Base-by-base conservation (phyloP, 768 basidiomycete genomes). In the Mycena olivaceomarginata region DNA sequence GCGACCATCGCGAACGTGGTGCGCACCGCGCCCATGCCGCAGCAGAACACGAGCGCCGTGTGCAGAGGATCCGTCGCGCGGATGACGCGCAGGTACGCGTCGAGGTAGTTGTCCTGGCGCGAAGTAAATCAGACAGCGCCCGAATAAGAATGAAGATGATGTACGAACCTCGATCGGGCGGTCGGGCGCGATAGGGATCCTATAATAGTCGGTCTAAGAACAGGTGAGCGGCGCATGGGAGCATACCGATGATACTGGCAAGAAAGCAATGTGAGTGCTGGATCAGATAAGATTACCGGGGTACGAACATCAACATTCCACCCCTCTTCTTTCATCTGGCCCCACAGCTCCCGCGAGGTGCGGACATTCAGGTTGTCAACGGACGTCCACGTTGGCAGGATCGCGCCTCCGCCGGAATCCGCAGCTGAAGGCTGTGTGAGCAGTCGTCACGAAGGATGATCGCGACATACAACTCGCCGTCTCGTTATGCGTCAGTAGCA, bases 1-100 rank as follows among this genome's bases (percentile, higher is more conserved):
- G 97, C 96, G n/a, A 94, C 92, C 98, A 99, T 99, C 4, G 96
- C 97, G 82, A 98, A 99, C 0, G 98, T 99, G 3, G 97, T 98
- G 22, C 98, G 91, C 1, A 99, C 98, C 3, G 96, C 97, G 60
- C 98, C 98, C 93, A 98, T 97, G 43, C 98, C 98, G 83, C 98
- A 99, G 65, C 95, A 97, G 84, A 99, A 99, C 5, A 99, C 95
- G 22, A 99, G 88, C 0, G 95, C 93, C 0, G 97, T 97, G 20
- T 88, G 88, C 5, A 94, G 86, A 2, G 98, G 98, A 80, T 98
- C 96, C 0, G 94, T 92, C 51, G 90, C 85, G 77, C 93, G 92
- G 74, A 99, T 94, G 45, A 98, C 93, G 4, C 89, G 90, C 22
- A 98, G 88, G 83, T 99, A 99, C 0, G 96, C 95, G 84, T 99